These are phyloP conservation scores for Colletotrichum truncatum DNA, from an alignment of 2,329 filamentous ascomycete genomes.

Conservation along the genomic window DNA sequence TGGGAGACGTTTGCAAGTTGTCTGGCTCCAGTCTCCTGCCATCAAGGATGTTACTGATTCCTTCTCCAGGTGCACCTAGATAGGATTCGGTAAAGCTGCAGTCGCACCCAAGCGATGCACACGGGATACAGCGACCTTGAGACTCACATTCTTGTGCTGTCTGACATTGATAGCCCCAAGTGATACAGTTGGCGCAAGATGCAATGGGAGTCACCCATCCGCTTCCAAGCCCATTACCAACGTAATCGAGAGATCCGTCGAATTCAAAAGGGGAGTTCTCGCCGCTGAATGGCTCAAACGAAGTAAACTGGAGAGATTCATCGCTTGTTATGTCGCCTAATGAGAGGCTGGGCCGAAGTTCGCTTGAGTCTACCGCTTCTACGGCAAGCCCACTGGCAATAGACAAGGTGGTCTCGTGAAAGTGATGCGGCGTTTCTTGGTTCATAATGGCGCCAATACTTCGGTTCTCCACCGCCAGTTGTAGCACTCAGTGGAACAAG, in stretches of 20 bases:
- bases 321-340: background rate
- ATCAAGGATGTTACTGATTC: background rate
- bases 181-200: constrained; percentile 16
- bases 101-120: constrained; percentile 14
- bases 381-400: background rate
- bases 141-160: background rate
- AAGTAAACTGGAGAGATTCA: background rate
- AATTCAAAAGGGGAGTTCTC: constrained; percentile 9
- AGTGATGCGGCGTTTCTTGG: too few relatives aligned
- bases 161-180: constrained; percentile 22
- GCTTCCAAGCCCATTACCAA: background rate
- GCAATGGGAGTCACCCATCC: background rate
- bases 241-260: background rate
- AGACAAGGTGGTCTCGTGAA: background rate
- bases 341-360: background rate
- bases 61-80: background rate
- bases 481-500: too few relatives aligned
- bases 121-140: constrained; percentile 11
- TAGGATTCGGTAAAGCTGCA: constrained; percentile 8
- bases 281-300: constrained; percentile 13
- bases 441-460: background rate
- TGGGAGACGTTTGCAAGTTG: background rate
- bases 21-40: background rate
- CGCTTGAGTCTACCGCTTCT: background rate
- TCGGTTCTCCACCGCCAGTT: too few relatives aligned